These are phyloP conservation scores for Lipomyces lipofer DNA, from an alignment of 805 yeast genomes.

Conservation along the genomic window DNA sequence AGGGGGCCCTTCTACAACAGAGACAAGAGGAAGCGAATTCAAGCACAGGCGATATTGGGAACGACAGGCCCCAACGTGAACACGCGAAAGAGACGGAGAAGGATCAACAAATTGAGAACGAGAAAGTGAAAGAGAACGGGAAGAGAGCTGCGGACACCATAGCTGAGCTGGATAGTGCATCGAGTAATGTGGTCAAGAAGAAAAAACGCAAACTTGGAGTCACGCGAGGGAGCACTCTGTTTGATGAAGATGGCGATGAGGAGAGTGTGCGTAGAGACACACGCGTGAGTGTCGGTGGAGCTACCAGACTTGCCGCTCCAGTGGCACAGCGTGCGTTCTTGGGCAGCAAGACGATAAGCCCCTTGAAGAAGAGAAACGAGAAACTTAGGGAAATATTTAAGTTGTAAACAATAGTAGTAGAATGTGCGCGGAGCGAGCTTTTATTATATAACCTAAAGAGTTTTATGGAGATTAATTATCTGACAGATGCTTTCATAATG, in stretches of 20 bases:
- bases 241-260: constrained; percentile 14
- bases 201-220: constrained; percentile 23
- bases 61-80: neutral
- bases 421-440: too few relatives aligned
- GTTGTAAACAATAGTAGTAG: too few relatives aligned
- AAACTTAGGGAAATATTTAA: constrained; percentile 24
- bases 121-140: neutral
- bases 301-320: constrained; percentile 17
- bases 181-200: constrained; percentile 12
- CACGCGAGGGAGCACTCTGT: constrained; percentile 11
- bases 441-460: too few relatives aligned
- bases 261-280: constrained; percentile 3
- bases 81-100: neutral
- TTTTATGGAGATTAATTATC: too few relatives aligned
- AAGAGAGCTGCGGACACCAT: constrained; percentile 13
- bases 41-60: neutral
- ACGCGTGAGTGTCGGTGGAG: neutral
- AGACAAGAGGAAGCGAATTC: neutral
- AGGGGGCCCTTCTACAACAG: neutral
- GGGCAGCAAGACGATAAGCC: constrained; percentile 22
- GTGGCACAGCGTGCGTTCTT: constrained; percentile 18
- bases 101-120: neutral
- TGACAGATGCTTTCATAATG: too few relatives aligned
- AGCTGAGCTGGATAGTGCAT: constrained; percentile 12
- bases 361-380: constrained; percentile 27